Conservation (phyloP, 345 rosid genomes). For the Tarenaya hassleriana region DNA sequence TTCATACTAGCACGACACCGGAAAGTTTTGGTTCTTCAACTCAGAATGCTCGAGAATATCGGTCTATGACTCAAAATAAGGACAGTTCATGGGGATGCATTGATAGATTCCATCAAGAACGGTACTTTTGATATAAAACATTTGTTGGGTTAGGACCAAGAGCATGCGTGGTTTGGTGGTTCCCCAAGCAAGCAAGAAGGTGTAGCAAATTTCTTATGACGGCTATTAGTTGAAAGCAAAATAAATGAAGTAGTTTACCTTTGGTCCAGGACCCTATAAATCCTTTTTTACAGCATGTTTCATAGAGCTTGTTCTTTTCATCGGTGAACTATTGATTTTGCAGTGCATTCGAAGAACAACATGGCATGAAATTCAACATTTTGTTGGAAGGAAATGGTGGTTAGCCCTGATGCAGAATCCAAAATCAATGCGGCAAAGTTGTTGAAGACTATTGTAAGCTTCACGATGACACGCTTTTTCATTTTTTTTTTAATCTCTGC, state of each 20-base stretch:
- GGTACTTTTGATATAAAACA: too few relatives aligned
- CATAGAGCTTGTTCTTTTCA: conserved; percentile 10
- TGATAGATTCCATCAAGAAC: too few relatives aligned
- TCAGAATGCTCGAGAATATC: too few relatives aligned
- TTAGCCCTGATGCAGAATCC: conserved; percentile 54
- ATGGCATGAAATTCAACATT: conserved; percentile 50
- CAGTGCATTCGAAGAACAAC: conserved; percentile 64
- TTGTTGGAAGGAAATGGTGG: conserved; percentile 88
- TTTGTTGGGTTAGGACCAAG: too few relatives aligned
- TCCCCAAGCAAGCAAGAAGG: conserved; percentile 51
- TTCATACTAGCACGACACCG: too few relatives aligned
- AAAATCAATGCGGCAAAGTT: conserved; percentile 55
- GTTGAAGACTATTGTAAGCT: conserved; percentile 60
- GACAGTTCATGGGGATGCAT: too few relatives aligned
- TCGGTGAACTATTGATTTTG: conserved; percentile 22
- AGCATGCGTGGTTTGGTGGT: conserved; percentile 13
- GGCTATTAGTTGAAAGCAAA: conserved; percentile 44
- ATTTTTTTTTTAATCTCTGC: too few relatives aligned
- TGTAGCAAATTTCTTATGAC: conserved; percentile 54
- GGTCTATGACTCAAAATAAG: too few relatives aligned
- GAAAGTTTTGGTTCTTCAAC: too few relatives aligned
- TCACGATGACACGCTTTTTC: too few relatives aligned
- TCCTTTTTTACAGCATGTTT: neutral
- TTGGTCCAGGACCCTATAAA: conserved; percentile 40
- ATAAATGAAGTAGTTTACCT: conserved; percentile 66